Percentiles rank a stretch among this genome's conserved stretches.
Evolutionary conservation across 441 rosid genomes (phyloP).

Genomic region (Gossypium laxum): DNA sequence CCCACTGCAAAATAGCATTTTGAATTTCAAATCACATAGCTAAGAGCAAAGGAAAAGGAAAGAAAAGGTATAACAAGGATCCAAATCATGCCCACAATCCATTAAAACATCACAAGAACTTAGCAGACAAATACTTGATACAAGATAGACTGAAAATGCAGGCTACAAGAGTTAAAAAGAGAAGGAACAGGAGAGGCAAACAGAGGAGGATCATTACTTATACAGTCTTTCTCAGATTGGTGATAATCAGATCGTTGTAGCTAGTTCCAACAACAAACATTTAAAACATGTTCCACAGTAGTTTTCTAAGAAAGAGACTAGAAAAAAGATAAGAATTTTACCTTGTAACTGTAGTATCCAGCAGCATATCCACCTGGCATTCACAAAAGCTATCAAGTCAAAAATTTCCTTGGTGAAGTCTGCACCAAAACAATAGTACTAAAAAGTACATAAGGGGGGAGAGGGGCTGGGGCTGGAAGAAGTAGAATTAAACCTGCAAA

Average conservation of each 20-base stretch:
- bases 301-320: background rate
- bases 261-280: background rate
- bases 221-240: background rate
- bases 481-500: slow-evolving; percentile 49
- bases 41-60: background rate
- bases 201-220: background rate
- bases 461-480: background rate
- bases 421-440: background rate
- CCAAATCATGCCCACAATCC: background rate
- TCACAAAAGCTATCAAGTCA: slow-evolving; percentile 16
- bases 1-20: slow-evolving; percentile 63
- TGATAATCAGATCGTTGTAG: background rate
- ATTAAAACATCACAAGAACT: background rate
- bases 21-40: slow-evolving; percentile 15
- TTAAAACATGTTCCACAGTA: background rate
- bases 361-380: slow-evolving; percentile 80
- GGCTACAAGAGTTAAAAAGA: background rate
- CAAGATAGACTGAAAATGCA: background rate
- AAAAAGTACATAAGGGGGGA: background rate
- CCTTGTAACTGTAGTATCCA: slow-evolving; percentile 95
- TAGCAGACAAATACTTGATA: background rate
- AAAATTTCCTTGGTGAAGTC: background rate
- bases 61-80: background rate
- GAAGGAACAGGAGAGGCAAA: background rate
- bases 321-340: slow-evolving; percentile 19